Evolutionary conservation across 805 yeast species (phyloP).

Genomic region (Ogataea methylovora): DNA sequence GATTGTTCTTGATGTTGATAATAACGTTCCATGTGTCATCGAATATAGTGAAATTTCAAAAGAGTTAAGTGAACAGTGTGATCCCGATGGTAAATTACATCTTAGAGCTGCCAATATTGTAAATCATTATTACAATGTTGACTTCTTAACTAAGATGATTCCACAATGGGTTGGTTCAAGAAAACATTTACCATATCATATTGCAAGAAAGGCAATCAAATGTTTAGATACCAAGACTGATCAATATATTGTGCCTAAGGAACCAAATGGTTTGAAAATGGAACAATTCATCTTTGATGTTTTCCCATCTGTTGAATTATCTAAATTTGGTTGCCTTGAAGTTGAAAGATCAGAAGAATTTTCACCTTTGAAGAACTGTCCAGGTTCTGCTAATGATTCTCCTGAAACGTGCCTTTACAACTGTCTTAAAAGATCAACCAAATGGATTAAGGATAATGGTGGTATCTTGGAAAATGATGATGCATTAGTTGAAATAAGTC

Average conservation of each 20-base stretch:
- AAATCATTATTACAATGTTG: constrained; percentile 88
- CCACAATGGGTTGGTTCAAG: constrained; percentile 66
- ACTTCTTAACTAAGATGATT: constrained; percentile 51
- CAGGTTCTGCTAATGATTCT: constrained; percentile 74
- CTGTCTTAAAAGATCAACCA: constrained; percentile 57
- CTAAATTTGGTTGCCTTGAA: constrained; percentile 83
- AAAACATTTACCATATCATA: constrained; percentile 78
- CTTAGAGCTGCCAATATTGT: constrained; percentile 96
- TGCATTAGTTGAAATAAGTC: constrained; percentile 66
- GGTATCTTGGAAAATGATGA: constrained; percentile 42
- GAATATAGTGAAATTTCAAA: constrained; percentile 87
- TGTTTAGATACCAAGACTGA: constrained; percentile 41
- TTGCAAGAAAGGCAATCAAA: constrained; percentile 82
- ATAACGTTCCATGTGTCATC: constrained; percentile 74
- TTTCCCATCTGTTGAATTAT: constrained; percentile 67
- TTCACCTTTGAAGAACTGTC: constrained; percentile 89
- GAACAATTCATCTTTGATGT: constrained; percentile 98
- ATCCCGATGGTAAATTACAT: constrained; percentile 53
- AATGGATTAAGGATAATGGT: constrained; percentile 71
- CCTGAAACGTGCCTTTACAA: constrained; percentile 74
- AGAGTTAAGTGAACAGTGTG: constrained; percentile 63
- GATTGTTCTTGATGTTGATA: constrained; percentile 59
- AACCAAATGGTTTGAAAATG: constrained; percentile 85
- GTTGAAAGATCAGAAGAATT: constrained; percentile 82
- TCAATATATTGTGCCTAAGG: constrained; percentile 48